Base-by-base conservation (phyloP, 371 early-diverging fungal genomes). In the Blastocladiella emersonii region DNA sequence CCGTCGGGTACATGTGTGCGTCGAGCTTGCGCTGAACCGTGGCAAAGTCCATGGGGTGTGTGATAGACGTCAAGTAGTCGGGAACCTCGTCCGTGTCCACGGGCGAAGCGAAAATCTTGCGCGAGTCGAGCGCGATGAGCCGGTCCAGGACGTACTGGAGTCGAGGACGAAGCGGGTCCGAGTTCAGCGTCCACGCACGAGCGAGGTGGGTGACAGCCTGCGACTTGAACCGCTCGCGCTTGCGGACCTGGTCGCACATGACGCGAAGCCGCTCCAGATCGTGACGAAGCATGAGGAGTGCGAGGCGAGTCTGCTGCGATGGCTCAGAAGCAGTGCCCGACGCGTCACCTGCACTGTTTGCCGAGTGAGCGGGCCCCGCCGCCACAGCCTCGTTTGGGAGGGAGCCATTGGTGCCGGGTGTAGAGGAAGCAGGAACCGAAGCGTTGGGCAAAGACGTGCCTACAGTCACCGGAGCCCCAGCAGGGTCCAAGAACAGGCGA, bases 191-290 rank as follows among this genome's bases (percentile, higher is more conserved):
- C n/a, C n/a, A n/a, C n/a, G n/a, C n/a, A n/a, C n/a, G n/a, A n/a
- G n/a, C n/a, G n/a, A n/a, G n/a, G n/a, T n/a, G 41, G 3, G 41
- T 21, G 41, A 41, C 19, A 13, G 41, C 66, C 65, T 82, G 79
- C 41, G 93, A 69, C 67, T 94, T 93, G 56, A 83, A 84, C 63
- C 85, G 80, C 67, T 97, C 96, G 1, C 98, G 80, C 39, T 89
- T 87, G 39, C 88, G 81, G 17, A 95, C 89, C 62, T 89, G 80
- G 66, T 96, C 94, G 0, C 83, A 77, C 49, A 93, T 73, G 73
- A 89, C 77, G 34, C 94, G 82, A n/a, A 93, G 85, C 37, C 82
- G 79, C 67, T 93, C 94, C 34, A 96, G 73, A 71, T 93, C 92
- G 23, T 82, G 82, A 32, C 95, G 81, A n/a, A 96, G 57, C 66